Conservation (phyloP, 1,284 basidiomycete species). For the Neonothopanus nambi region DNA sequence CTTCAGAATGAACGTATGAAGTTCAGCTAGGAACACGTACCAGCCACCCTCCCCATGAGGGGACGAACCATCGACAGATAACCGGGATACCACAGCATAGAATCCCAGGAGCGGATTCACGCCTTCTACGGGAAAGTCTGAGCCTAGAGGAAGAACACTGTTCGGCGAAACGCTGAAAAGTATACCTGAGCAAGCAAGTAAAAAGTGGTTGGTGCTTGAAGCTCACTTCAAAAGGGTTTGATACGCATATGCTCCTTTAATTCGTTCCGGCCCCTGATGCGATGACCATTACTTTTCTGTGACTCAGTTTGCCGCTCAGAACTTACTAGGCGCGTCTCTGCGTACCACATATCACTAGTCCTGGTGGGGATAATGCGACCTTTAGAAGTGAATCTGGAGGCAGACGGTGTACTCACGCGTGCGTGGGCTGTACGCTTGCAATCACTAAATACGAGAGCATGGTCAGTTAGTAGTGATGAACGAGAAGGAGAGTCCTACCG, state of each 20-base stretch:
- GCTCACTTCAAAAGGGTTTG: constrained; percentile 71
- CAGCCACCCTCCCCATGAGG: constrained; percentile 84
- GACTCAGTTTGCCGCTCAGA: neutral
- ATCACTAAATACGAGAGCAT: constrained; percentile 58
- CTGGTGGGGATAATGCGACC: constrained; percentile 33
- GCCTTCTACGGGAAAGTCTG: constrained; percentile 54
- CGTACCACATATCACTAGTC: constrained; percentile 91
- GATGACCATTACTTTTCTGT: neutral
- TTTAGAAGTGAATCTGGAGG: neutral
- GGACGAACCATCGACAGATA: constrained; percentile 67
- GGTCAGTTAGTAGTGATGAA: neutral
- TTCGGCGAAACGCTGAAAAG: constrained; percentile 7
- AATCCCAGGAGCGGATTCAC: constrained; percentile 83
- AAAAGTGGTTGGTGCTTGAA: neutral
- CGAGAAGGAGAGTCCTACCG: constrained; percentile 43
- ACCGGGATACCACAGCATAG: constrained; percentile 82
- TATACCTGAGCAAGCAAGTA: neutral
- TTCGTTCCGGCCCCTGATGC: constrained; percentile 70
- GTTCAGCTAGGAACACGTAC: constrained; percentile 41
- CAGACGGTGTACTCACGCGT: constrained; percentile 56
- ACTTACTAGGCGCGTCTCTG: constrained; percentile 72
- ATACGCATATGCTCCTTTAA: constrained; percentile 89
- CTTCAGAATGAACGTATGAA: constrained; percentile 20
- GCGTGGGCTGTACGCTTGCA: constrained; percentile 91
- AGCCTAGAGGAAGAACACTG: constrained; percentile 14